Evolutionary conservation across 1,284 basidiomycete species (phyloP), one percentile per base, ranked within the genome.

Genomic region (Ustilago shanxiensis): DNA sequence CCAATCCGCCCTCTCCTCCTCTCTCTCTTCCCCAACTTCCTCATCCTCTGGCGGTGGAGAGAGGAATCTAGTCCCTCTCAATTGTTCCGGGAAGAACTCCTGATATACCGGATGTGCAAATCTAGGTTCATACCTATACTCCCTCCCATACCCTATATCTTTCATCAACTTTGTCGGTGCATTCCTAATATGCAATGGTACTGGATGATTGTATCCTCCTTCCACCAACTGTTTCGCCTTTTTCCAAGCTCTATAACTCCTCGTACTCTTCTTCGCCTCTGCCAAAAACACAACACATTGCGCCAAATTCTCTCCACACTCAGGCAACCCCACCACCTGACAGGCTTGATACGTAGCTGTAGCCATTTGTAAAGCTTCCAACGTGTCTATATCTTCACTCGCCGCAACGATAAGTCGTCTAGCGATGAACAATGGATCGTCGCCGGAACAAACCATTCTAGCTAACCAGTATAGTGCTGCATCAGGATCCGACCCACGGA

Each of bases 361-460:
- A 1, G 83, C 84, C 59, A 85, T 77, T 44, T 83, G 74, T 3
- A 84, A 55, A 31, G 86, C 86, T 24, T 93, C 91, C 18, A 92
- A 92, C n/a, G 93, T 87, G 8, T 93, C 93, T 41, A 95, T 90
- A 81, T 95, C 94, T 85, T 95, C 93, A 60, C 92, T 93, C 1
- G 93, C 93, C 63, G 93, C 92, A 1, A 95, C 92, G 16, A 94
- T 90, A 86, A 95, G 89, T 33, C 94, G 88, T 28, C 94, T 89
- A 1, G 92, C 93, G 70, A 95, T 90, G 82, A 92, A 96, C 39
- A 95, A 84, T 2, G 95, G 92, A 86, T 96, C 95, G 85, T 96
- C 94, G 13, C 93, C 94, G n/a, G 90, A 77, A 11, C 72, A 75
- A 9, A 85, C 79, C 85, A 86, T 86, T 6, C 85, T 66, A 11